Conservation (phyloP, 495 filamentous ascomycete genomes). For the Venustampulla echinocandica region DNA sequence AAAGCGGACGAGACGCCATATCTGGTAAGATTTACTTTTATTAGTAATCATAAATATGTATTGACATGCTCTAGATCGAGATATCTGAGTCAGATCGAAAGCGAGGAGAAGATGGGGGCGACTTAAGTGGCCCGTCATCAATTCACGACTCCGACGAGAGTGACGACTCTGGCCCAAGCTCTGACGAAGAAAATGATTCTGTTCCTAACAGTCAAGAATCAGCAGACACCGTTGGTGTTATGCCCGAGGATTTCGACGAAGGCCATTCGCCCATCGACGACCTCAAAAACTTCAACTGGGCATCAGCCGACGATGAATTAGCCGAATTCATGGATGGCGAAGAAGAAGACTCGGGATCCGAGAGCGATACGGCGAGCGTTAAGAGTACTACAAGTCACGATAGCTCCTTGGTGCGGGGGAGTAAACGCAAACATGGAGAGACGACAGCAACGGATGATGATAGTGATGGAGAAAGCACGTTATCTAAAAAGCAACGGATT, state of each 20-base stretch:
- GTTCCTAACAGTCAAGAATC: conserved; percentile 41
- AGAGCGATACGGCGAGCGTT: conserved; percentile 18
- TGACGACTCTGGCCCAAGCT: conserved; percentile 29
- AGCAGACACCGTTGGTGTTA: conserved; percentile 28
- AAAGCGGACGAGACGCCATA: conserved; percentile 69
- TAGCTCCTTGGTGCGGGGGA: conserved; percentile 35
- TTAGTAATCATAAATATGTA: background rate
- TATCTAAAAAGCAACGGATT: conserved; percentile 30
- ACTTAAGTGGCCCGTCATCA: conserved; percentile 8
- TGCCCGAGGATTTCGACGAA: conserved; percentile 42
- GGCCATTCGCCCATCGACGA: conserved; percentile 44
- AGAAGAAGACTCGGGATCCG: conserved; percentile 30
- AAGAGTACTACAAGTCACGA: conserved; percentile 16
- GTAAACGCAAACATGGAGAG: conserved; percentile 20
- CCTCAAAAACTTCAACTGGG: conserved; percentile 50
- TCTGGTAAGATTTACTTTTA: conserved; percentile 28
- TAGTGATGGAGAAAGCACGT: conserved; percentile 24
- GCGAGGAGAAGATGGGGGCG: conserved; percentile 15
- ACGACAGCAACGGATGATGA: conserved; percentile 29
- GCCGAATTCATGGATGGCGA: conserved; percentile 61
- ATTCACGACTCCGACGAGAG: conserved; percentile 24
- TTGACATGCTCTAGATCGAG: conserved; percentile 29
- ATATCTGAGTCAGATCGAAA: conserved; percentile 54
- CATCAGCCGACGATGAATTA: conserved; percentile 60
- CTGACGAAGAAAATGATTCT: conserved; percentile 39